Conservation (phyloP, 78 protist genomes). For the Tieghemostelium lacteum region DNA sequence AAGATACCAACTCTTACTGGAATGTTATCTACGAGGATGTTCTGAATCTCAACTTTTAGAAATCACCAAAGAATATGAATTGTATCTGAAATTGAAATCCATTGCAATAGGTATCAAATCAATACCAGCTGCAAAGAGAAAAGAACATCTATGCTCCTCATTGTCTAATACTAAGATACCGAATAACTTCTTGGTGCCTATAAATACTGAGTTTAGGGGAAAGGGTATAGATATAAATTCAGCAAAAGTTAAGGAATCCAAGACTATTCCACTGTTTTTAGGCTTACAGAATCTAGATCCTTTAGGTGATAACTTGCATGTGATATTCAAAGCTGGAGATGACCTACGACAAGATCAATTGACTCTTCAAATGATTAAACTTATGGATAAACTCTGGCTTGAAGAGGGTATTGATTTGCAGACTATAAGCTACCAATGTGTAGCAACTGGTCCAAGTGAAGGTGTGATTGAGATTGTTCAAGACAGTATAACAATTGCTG, state of each 20-base stretch:
- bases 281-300: constrained; percentile 72
- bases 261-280: constrained; percentile 88
- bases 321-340: constrained; percentile 77
- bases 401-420: constrained; percentile 75
- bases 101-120: constrained; percentile 29
- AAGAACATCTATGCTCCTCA: constrained; percentile 12
- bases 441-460: constrained; percentile 84
- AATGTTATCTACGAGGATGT: constrained; percentile 82
- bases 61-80: constrained; percentile 27
- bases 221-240: constrained; percentile 38
- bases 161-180: constrained; percentile 3
- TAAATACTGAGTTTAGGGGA: constrained; percentile 31
- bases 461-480: constrained; percentile 90
- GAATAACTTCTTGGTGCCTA: constrained; percentile 20
- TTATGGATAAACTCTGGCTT: constrained; percentile 83
- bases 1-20: constrained; percentile 88
- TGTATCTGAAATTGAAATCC: constrained; percentile 16
- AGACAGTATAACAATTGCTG: constrained; percentile 84
- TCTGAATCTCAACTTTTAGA: constrained; percentile 37
- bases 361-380: constrained; percentile 90
- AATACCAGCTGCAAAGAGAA: constrained; percentile 15
- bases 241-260: constrained; percentile 88
- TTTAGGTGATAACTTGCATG: constrained; percentile 46
- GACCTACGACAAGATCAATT: constrained; percentile 94
- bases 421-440: constrained; percentile 70